Evolutionary conservation across 768 basidiomycete genomes (phyloP).

Genomic region (Scleroderma bovista): DNA sequence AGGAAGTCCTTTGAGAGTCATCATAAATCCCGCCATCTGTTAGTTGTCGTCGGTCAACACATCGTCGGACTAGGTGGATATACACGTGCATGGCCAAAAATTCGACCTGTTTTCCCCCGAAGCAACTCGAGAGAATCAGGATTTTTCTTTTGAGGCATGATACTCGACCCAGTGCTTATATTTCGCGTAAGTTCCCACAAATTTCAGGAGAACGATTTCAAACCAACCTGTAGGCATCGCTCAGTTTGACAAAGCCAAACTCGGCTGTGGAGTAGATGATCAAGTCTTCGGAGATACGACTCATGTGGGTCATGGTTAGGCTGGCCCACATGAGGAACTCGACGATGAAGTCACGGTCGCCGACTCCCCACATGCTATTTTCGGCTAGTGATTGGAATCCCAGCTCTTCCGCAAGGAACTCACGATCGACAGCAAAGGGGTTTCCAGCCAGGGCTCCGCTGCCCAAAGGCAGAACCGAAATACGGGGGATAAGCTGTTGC

Average conservation of each 20-base stretch:
- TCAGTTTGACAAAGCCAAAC: slow-evolving; percentile 93
- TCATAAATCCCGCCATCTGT: slow-evolving; percentile 95
- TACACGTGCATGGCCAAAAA: slow-evolving; percentile 78
- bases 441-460: slow-evolving; percentile 96
- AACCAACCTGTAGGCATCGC: slow-evolving; percentile 91
- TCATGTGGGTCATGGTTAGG: slow-evolving; percentile 88
- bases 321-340: slow-evolving; percentile 98
- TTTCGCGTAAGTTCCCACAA: not conserved
- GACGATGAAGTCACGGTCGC: slow-evolving; percentile 94
- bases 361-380: slow-evolving; percentile 96
- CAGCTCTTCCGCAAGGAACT: slow-evolving; percentile 86
- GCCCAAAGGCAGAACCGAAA: slow-evolving; percentile 91
- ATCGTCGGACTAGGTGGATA: not conserved
- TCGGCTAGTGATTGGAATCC: slow-evolving; percentile 86
- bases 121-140: slow-evolving; percentile 94
- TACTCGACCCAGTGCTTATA: slow-evolving; percentile 90
- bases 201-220: not conserved
- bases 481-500: slow-evolving; percentile 76
- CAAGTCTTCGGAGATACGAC: slow-evolving; percentile 91
- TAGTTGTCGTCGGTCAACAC: slow-evolving; percentile 3
- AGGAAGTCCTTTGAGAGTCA: slow-evolving; percentile 95
- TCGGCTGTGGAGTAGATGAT: slow-evolving; percentile 96
- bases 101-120: slow-evolving; percentile 90
- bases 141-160: slow-evolving; percentile 99
- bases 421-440: slow-evolving; percentile 89